Evolutionary conservation across 2,329 filamentous ascomycete species (phyloP), one percentile per base, ranked within the genome.

Genomic region (Clonostachys chloroleuca): DNA sequence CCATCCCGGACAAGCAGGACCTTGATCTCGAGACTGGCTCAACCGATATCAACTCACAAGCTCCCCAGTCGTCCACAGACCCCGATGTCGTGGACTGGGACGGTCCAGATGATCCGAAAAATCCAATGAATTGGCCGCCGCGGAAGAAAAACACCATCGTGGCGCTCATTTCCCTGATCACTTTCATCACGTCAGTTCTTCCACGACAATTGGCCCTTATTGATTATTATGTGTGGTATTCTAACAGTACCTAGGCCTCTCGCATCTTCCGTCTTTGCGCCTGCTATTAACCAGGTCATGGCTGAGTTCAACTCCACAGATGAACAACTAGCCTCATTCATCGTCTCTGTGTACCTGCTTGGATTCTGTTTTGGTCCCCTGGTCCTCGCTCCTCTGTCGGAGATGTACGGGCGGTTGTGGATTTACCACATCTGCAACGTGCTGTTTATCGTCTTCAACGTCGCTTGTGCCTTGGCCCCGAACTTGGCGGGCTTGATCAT

Each of bases 61-160:
- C 24, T 30, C 24, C 24, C 24, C 24, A 30, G 24, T 9, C 24
- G 24, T 30, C 24, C 24, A 30, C 24, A 10, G 24, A 30, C 24
- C 24, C 24, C 36, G 24, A 43, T 50, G 62, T 81, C 12, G 75
- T 86, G 12, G 74, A 73, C 49, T 87, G 81, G 78, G 78, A 84
- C 52, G 73, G 76, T 0, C 72, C 74, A 0, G 62, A 79, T 47
- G 81, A 84, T 47, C 74, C 75, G 1, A 62, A 70, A 36, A 82
- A 84, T 49, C 82, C 83, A 0, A 62, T 76, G 52, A 87, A 86
- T 58, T 87, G 82, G 81, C 54, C 70, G 3, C 49, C 47, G 24
- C 13, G 13, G 17, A 33, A 14, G 39, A 73, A 70, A 51, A 30
- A 30, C 24, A 30, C 24, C 24, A 30, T 30, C 24, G 24, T 30